Evolutionary conservation across 371 early-diverging fungal genomes (phyloP), one percentile per base, ranked within the genome.

Genomic region (Choanephora cucurbitarum): DNA sequence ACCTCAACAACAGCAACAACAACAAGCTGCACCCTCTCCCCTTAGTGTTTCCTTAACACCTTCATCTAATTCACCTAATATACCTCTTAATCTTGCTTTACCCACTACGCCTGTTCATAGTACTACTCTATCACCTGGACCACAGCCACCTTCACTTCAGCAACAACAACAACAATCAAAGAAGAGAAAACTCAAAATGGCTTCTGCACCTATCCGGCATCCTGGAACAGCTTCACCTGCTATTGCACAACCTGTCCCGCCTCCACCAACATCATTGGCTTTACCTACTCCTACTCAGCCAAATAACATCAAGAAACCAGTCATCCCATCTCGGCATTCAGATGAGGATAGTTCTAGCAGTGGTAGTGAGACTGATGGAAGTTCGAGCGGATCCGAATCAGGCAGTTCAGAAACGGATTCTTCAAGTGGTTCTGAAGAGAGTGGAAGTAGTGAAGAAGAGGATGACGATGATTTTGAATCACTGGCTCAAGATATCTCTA

Each of bases 391-490:
- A 49, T 61, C 61, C 17, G 61, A 61, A 22, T 53, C 54, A 6
- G 55, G 54, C 13, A 56, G 56, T 44, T 32, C 40, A 34, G 52
- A 52, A 10, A 32, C 32, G 10, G 24, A 24, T 10, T 49, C 49
- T 15, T 24, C 24, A 14, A 64, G 65, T 48, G 64, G 50, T 4
- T 58, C 58, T n/a, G n/a, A n/a, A 24, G 60, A 54, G 2, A 62
- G 60, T 33, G 64, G 42, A 5, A 56, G 60, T 28, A 49, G 49
- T 28, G 46, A 51, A n/a, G n/a, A n/a, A n/a, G n/a, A n/a, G 19
- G 55, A 58, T 24, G 67, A 67, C 42, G 63, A 62, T 23, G 67
- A 67, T 54, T 53, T 67, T 33, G 68, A 63, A 10, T 44, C 52
- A 14, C 37, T 67, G 15, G 68, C 64, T 13, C 48, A 63, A 6